phyloP scores from a whole-genome alignment of 768 basidiomycete genomes.

The Leccinum truebloodii region DNA sequence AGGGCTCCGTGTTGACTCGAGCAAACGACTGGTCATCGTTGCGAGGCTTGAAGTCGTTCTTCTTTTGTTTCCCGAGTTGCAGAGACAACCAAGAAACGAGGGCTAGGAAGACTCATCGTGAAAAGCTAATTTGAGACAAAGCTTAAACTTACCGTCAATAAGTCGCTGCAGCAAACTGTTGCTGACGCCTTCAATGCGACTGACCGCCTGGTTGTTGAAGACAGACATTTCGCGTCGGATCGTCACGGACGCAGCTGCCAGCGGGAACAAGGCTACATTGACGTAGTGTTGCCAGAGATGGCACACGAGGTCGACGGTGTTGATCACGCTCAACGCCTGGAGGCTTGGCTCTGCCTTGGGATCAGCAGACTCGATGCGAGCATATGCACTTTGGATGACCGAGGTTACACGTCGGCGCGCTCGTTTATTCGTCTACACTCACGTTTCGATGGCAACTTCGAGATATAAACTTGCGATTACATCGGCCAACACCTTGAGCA shows the following conservation, averaged over 20 bases:
- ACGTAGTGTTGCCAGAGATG: slow-evolving; percentile 98
- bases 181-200: slow-evolving; percentile 78
- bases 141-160: slow-evolving; percentile 64
- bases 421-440: slow-evolving; percentile 31
- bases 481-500: slow-evolving; percentile 85
- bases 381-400: slow-evolving; percentile 54
- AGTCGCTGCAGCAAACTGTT: slow-evolving; percentile 80
- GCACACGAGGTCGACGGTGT: slow-evolving; percentile 80
- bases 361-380: slow-evolving; percentile 73
- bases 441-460: slow-evolving; percentile 93
- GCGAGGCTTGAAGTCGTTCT: slow-evolving; percentile 93
- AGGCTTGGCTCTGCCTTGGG: slow-evolving; percentile 80
- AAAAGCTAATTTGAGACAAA: not conserved
- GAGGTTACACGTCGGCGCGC: not conserved
- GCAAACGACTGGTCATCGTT: slow-evolving; percentile 97
- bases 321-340: slow-evolving; percentile 62
- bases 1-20: slow-evolving; percentile 93
- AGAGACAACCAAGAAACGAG: slow-evolving; percentile 72
- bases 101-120: slow-evolving; percentile 39
- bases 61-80: slow-evolving; percentile 90
- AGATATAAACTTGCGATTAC: slow-evolving; percentile 81
- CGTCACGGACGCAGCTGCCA: slow-evolving; percentile 84
- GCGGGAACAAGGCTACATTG: slow-evolving; percentile 84
- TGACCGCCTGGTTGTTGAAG: slow-evolving; percentile 87
- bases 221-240: slow-evolving; percentile 89